These are phyloP conservation scores for Saccharomyces uvarum DNA, from an alignment of 1,139 yeast genomes.

Conservation along the genomic window DNA sequence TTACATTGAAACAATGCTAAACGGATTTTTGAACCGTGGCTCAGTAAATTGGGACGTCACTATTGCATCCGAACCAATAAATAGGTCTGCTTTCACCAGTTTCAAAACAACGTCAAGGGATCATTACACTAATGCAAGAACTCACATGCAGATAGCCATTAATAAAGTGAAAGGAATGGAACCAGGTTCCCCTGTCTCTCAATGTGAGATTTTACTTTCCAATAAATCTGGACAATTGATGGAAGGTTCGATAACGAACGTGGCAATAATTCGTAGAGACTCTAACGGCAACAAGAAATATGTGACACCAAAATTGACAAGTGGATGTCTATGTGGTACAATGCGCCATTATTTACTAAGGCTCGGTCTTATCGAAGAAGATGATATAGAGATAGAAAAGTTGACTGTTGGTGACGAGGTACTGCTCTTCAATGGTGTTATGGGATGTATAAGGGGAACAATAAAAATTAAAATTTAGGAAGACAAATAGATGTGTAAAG, in stretches of 20 bases:
- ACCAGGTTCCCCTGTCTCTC: background rate
- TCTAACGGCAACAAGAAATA: slow-evolving; percentile 36
- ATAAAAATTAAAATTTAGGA: slow-evolving; percentile 23
- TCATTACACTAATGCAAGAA: slow-evolving; percentile 57
- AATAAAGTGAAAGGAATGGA: slow-evolving; percentile 21
- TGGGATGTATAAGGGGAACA: slow-evolving; percentile 70
- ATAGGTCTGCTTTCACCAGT: slow-evolving; percentile 71
- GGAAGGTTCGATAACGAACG: slow-evolving; percentile 81
- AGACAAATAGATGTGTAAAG: background rate
- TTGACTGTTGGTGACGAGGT: slow-evolving; percentile 57
- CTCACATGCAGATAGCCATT: slow-evolving; percentile 38
- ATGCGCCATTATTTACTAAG: slow-evolving; percentile 58
- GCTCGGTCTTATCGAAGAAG: slow-evolving; percentile 51
- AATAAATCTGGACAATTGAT: slow-evolving; percentile 55
- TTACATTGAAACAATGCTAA: slow-evolving; percentile 19
- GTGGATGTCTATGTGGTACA: slow-evolving; percentile 86
- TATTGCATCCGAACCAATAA: slow-evolving; percentile 47
- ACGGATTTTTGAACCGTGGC: slow-evolving; percentile 23
- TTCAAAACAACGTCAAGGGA: slow-evolving; percentile 77
- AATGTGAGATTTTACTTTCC: slow-evolving; percentile 62
- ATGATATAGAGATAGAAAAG: slow-evolving; percentile 38
- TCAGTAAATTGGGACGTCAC: slow-evolving; percentile 49
- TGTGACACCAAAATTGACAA: slow-evolving; percentile 69
- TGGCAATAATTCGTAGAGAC: slow-evolving; percentile 47
- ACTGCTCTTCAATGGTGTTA: slow-evolving; percentile 69